Evolutionary conservation across 179 eudicot species (phyloP).

Genomic region (Beta macrorhiza): DNA sequence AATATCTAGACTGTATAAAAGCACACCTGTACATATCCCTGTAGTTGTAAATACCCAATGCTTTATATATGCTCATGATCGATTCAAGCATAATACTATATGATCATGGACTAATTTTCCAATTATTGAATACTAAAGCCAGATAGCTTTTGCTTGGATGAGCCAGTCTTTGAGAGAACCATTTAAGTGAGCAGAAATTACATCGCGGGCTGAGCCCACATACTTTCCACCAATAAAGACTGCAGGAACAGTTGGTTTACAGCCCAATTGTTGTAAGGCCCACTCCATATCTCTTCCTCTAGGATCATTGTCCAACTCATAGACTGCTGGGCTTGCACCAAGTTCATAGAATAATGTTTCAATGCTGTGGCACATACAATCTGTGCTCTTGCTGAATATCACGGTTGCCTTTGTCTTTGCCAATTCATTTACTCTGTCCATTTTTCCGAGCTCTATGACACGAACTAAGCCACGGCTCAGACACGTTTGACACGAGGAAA

Average conservation of each 20-base stretch:
- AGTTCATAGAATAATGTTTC: slow-evolving; percentile 46
- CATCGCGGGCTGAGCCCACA: slow-evolving; percentile 42
- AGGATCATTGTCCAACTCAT: slow-evolving; percentile 50
- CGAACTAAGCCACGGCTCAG: neutral
- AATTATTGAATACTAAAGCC: slow-evolving; percentile 34
- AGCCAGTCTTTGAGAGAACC: slow-evolving; percentile 45
- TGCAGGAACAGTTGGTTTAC: slow-evolving; percentile 46
- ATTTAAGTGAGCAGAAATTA: slow-evolving; percentile 42
- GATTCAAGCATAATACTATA: neutral
- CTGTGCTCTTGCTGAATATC: slow-evolving; percentile 67
- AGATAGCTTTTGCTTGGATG: slow-evolving; percentile 45
- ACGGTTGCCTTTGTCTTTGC: slow-evolving; percentile 47
- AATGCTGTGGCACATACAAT: slow-evolving; percentile 57
- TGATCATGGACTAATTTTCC: neutral
- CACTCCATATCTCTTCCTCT: slow-evolving; percentile 55
- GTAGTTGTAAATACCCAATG: neutral
- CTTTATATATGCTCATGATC: neutral
- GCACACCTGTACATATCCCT: slow-evolving; percentile 1
- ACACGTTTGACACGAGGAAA: neutral
- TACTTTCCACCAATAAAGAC: slow-evolving; percentile 46
- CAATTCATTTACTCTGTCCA: slow-evolving; percentile 45
- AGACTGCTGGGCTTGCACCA: slow-evolving; percentile 54
- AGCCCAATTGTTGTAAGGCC: slow-evolving; percentile 48
- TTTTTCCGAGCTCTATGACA: neutral
- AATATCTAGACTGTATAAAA: neutral